These are phyloP conservation scores for Hansfordia pulvinata DNA, from an alignment of 2,329 filamentous ascomycete species.

Conservation along the genomic window DNA sequence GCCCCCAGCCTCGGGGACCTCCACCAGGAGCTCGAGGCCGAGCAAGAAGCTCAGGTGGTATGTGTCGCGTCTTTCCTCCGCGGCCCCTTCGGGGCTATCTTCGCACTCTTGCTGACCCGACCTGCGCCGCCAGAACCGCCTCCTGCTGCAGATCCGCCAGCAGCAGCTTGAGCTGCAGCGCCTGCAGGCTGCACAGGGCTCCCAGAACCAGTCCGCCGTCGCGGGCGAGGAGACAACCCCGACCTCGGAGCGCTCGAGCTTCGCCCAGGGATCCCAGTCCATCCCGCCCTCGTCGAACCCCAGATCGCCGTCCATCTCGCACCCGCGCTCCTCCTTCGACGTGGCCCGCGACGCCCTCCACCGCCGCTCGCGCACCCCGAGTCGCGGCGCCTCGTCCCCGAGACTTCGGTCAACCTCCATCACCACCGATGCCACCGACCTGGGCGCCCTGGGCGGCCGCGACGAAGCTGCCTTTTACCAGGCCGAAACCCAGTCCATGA, in stretches of 20 bases:
- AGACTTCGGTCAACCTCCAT: constrained; percentile 43
- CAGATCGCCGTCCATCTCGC: constrained; percentile 34
- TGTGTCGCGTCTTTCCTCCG: too few species aligned
- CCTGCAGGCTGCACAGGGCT: constrained; percentile 32
- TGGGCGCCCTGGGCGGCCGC: constrained; percentile 45
- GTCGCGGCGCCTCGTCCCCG: constrained; percentile 39
- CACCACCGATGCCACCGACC: constrained; percentile 43
- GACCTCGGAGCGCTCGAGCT: constrained; percentile 27
- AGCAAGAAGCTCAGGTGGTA: constrained; percentile 68
- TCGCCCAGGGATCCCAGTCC: constrained; percentile 18
- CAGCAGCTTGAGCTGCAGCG: constrained; percentile 60
- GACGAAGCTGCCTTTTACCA: constrained; percentile 73
- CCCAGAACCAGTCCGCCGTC: constrained; percentile 25
- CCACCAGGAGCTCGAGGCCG: constrained; percentile 66
- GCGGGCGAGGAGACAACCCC: constrained; percentile 36
- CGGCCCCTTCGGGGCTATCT: neutral
- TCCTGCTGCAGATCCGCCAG: constrained; percentile 62
- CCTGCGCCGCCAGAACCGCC: constrained; percentile 51
- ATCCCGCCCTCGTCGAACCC: constrained; percentile 25
- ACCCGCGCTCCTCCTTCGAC: constrained; percentile 45
- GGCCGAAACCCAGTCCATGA: constrained; percentile 66
- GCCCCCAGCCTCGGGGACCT: constrained; percentile 62
- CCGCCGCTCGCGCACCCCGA: constrained; percentile 44
- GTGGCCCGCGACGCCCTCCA: constrained; percentile 40
- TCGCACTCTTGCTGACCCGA: neutral